phyloP scores from a whole-genome alignment of 805 yeast genomes.

The Barnettozyma pratensis region DNA sequence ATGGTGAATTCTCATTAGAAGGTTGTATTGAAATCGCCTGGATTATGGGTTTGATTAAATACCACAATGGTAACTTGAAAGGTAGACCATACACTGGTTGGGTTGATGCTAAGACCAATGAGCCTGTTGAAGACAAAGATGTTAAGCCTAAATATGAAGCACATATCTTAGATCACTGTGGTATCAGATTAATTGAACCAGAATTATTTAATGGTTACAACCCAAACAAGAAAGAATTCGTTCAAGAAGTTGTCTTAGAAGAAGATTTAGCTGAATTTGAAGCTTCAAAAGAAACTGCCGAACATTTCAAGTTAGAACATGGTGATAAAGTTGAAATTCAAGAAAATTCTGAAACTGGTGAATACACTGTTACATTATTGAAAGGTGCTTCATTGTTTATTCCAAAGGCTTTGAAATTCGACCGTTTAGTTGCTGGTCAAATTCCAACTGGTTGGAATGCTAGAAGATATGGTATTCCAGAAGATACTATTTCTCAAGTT shows the following conservation, averaged over 20 bases:
- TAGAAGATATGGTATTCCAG: constrained; percentile 88
- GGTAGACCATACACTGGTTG: constrained; percentile 93
- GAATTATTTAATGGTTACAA: constrained; percentile 92
- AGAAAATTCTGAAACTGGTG: constrained; percentile 85
- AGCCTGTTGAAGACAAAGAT: constrained; percentile 92
- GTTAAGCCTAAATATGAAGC: constrained; percentile 89
- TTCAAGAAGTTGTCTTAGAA: constrained; percentile 95
- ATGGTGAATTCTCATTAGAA: constrained; percentile 91
- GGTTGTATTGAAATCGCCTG: constrained; percentile 99
- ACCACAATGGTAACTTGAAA: constrained; percentile 86
- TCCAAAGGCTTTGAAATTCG: constrained; percentile 72
- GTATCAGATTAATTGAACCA: constrained; percentile 95
- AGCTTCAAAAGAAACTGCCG: constrained; percentile 91
- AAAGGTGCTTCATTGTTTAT: constrained; percentile 89
- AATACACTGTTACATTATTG: constrained; percentile 82
- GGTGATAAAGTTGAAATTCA: constrained; percentile 91
- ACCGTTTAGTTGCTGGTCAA: constrained; percentile 72
- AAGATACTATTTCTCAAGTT: constrained; percentile 89
- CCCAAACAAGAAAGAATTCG: constrained; percentile 86
- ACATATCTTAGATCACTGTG: constrained; percentile 84
- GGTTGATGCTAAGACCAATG: constrained; percentile 91
- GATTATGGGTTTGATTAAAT: constrained; percentile 97
- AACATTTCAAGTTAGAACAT: constrained; percentile 89
- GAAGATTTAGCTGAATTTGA: constrained; percentile 96
- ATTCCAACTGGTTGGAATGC: constrained; percentile 99